Evolutionary conservation across 2,329 filamentous ascomycete genomes (phyloP), one percentile per base, ranked within the genome.

Genomic region (Cadophora malorum): DNA sequence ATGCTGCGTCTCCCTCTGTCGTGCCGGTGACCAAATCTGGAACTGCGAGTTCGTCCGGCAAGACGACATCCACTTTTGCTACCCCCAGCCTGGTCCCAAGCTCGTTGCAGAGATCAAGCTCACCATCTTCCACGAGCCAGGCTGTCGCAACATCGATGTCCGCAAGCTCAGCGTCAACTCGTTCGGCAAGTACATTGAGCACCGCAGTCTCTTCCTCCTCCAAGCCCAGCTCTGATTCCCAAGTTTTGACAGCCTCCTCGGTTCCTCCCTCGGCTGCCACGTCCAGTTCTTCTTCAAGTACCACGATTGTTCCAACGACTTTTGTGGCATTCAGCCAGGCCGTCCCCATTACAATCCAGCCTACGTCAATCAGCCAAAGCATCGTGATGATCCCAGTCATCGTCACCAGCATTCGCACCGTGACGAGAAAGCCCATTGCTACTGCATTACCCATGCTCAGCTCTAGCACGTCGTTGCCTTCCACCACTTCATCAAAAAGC

Each of bases 151-250:
- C 33, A 16, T 45, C 33, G 3, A 59, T 4, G 23, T 41, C 35
- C 6, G 21, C 56, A 28, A 58, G 55, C n/a, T 23, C 56, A 16
- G 35, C 35, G 3, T 59, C 56, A 8, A 59, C 21, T 45, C 4
- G 35, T 45, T 35, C 14, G 56, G 56, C 56, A 59, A 59, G 35
- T 59, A 59, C 56, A 59, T 16, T 35, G 35, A 41, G 35, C 35
- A 25, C 21, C 23, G 16, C 45, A 28, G 25, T 10, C 1, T 21
- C 14, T 21, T 59, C 56, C 1, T 21, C 14, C 33, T 59, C 56
- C 21, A 41, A 41, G 35, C 14, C 33, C 33, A 59, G n/a, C 12
- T 59, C 56, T 59, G 56, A 59, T 21, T 19, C 33, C 45, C 33
- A 25, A 58, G 1, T 28, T 2, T 41, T 25, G 33, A 59, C 56